Evolutionary conservation across 1,284 basidiomycete genomes (phyloP), one percentile per base, ranked within the genome.

Genomic region (Hymenochaete sp.): DNA sequence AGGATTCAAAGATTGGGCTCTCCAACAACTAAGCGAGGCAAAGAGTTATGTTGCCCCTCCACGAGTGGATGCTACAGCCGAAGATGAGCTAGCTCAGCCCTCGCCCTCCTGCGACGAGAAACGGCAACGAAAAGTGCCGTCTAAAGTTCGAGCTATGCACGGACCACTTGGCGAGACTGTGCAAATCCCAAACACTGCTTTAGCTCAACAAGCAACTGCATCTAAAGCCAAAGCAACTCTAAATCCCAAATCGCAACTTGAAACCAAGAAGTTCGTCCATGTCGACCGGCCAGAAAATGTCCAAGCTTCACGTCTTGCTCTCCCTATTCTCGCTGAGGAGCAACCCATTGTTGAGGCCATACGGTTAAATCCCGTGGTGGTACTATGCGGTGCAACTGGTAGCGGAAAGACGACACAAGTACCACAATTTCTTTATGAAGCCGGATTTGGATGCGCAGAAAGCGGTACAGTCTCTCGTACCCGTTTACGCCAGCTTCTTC

Each of bases 331-430:
- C 5, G 80, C 84, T 10, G 93, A 98, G 62, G 96, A 99, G 59
- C 93, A 98, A 59, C 73, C 77, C 3, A 92, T 99, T 45, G 86
- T 98, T 74, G 92, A 96, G 59, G 79, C 90, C 2, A 81, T 99
- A 42, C 65, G 92, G 48, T 69, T 97, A 44, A 82, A 98, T 58
- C 77, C 86, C 3, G 79, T 85, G 9, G 75, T 80, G 13, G 72
- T 86, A 41, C 73, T 88, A 37, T 85, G 82, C 54, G 84, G 83
- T 62, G 82, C 85, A 62, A 99, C 96, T 4, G 96, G 96, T 49
- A 95, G 90, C 58, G 96, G 96, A 42, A 99, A 98, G 67, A 98
- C 96, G 1, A 99, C 96, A 0, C 96, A 98, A 62, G 82, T 98
- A 1, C 96, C 96, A 3, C 96, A 98, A 60, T 86, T 88, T 64